A percentile compares a stretch with the other conserved stretches of the same genome.
Conservation (phyloP, 1,139 yeast species). For the Eremothecium coryli region DNA sequence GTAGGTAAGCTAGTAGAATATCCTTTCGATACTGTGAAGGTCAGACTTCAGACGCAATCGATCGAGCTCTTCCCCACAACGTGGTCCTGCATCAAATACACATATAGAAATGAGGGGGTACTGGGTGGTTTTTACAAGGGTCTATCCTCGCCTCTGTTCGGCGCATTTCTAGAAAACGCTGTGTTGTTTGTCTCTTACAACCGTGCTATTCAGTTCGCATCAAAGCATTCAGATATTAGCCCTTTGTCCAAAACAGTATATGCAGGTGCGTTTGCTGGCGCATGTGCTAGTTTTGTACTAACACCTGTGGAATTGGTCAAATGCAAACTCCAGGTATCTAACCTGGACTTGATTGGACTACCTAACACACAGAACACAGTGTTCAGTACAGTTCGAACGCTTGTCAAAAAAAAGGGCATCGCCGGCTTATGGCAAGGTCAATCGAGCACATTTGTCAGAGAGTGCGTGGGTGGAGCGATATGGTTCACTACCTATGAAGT, state of each 20-base stretch:
- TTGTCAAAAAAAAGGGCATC: constrained; percentile 47
- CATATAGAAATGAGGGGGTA: constrained; percentile 60
- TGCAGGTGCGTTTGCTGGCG: constrained; percentile 78
- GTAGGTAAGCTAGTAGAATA: constrained; percentile 78
- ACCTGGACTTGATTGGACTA: constrained; percentile 15
- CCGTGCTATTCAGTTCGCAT: constrained; percentile 33
- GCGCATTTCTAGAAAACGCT: constrained; percentile 83
- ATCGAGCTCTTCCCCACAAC: constrained; percentile 32
- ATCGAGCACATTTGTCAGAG: constrained; percentile 72
- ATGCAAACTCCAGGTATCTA: constrained; percentile 79
- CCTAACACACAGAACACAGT: constrained; percentile 22
- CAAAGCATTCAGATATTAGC: constrained; percentile 25
- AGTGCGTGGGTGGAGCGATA: constrained; percentile 81
- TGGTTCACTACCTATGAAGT: constrained; percentile 90
- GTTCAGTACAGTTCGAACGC: constrained; percentile 36
- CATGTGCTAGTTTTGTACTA: constrained; percentile 70
- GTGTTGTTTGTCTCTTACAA: constrained; percentile 58
- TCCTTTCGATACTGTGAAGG: constrained; percentile 90
- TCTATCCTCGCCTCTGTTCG: constrained; percentile 67
- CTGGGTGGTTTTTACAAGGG: constrained; percentile 55
- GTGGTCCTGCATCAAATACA: constrained; percentile 45
- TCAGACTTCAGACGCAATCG: constrained; percentile 69
- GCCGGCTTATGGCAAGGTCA: constrained; percentile 78
- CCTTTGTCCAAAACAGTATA: constrained; percentile 38
- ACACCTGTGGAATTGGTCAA: constrained; percentile 88